A percentile compares a stretch with the other conserved stretches of the same genome.
Evolutionary conservation across 2,329 filamentous ascomycete genomes (phyloP).

Genomic region (Colletotrichum karsti): DNA sequence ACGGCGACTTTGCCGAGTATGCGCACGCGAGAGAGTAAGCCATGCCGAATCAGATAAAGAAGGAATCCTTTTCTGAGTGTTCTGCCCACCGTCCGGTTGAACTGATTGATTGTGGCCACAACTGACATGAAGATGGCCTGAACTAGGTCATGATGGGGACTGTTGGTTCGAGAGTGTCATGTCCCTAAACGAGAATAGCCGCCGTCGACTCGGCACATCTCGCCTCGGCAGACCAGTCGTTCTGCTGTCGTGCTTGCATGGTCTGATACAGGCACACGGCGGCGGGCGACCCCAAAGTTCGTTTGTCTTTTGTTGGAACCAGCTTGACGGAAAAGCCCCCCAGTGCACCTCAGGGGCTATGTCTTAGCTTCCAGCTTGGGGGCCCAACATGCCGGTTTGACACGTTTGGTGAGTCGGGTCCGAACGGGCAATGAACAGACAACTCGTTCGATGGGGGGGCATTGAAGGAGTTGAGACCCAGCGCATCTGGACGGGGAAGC

Average conservation of each 20-base stretch:
- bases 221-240: not conserved
- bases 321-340: not conserved
- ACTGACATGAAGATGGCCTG: not conserved
- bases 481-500: not conserved
- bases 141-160: not conserved
- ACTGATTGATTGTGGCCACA: not conserved
- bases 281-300: not conserved
- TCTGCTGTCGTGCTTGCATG: not conserved
- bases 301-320: not conserved
- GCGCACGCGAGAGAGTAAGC: not conserved
- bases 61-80: no score
- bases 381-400: not conserved
- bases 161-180: not conserved
- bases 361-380: not conserved
- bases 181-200: not conserved
- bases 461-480: slow-evolving; percentile 19
- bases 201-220: no score
- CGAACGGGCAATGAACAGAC: not conserved
- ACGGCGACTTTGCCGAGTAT: not conserved
- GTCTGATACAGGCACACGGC: slow-evolving; percentile 5
- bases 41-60: no score
- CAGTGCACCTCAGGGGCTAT: not conserved
- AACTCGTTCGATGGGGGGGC: slow-evolving; percentile 11
- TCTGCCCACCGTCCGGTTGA: not conserved
- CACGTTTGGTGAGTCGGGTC: slow-evolving; percentile 2